Base-by-base conservation (phyloP, 1,139 yeast genomes). In the Blastobotrys capitulatus region DNA sequence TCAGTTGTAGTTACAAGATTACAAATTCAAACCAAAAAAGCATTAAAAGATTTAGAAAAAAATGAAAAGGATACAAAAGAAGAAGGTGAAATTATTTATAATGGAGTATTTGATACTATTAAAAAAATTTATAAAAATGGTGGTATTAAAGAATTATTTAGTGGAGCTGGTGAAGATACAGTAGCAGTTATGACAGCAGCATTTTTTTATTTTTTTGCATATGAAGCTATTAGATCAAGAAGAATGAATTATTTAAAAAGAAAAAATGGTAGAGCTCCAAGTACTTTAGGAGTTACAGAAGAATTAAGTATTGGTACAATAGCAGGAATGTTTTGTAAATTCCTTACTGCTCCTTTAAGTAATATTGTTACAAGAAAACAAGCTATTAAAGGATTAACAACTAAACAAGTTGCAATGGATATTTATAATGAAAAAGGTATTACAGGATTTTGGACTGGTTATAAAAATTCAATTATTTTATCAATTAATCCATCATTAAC, bases 231-330 rank as follows among this genome's bases (percentile, higher is more conserved):
- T 89, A 94, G 63, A 82, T 86, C 74, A 76, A 90, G 75, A 87
- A 94, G 57, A 79, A 88, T 57, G 80, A 83, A 69, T 79, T 85
- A 65, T 87, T 92, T 53, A 60, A 95, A 86, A 61, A 83, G 87
- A 77, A 80, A 79, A 62, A 67, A 84, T 52, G 88, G 87, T 72
- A 76, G 77, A 58, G 74, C 74, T 15, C 71, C 77, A 26, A 83
- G 95, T 31, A 83, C 90, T 49, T 94, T 95, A 15, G 95, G 95
- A 68, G 87, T 92, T 36, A 82, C 86, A 42, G 95, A 87, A 66
- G 83, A 92, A 16, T 80, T 86, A 63, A 86, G 86, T 45, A 94
- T 87, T 55, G 96, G 89, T 46, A 94, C 96, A 2, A 81, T 86
- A 58, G 96, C 90, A 62, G 70, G 69, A 26, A 58, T 64, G 48